Conservation (phyloP, 148 eudicot species). For the Fagopyrum tataricum region DNA sequence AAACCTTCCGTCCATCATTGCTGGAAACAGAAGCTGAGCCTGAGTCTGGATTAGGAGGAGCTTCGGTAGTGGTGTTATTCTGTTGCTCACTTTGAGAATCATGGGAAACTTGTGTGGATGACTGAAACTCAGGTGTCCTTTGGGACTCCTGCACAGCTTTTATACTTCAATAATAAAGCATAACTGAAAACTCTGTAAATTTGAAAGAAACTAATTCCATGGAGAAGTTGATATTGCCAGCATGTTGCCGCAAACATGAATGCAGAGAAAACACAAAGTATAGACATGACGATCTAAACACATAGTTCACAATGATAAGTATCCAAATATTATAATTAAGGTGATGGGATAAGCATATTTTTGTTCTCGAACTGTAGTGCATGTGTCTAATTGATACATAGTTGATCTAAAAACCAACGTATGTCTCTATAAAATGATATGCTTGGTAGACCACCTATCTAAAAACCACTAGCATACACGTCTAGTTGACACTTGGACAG, state of each 20-base stretch:
- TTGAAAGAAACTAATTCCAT: not conserved
- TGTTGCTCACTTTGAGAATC: constrained; percentile 56
- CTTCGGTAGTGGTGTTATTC: constrained; percentile 36
- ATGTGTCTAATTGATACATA: not conserved
- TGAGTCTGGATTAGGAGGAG: constrained; percentile 60
- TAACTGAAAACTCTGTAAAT: not conserved
- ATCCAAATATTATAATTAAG: not conserved
- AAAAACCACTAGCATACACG: no score
- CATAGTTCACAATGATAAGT: not conserved
- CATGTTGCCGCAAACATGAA: not conserved
- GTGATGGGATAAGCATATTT: not conserved
- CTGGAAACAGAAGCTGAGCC: constrained; percentile 83
- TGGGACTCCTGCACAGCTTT: constrained; percentile 35
- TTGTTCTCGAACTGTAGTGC: not conserved
- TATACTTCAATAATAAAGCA: not conserved
- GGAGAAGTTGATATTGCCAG: not conserved
- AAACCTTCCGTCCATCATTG: constrained; percentile 83
- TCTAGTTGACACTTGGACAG: no score
- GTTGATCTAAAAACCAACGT: not conserved
- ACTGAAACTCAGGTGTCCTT: constrained; percentile 43
- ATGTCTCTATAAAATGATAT: not conserved
- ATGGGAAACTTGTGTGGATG: constrained; percentile 41
- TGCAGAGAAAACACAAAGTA: not conserved
- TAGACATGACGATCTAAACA: not conserved
- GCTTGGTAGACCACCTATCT: not conserved